phyloP scores from a whole-genome alignment of 192 early-diverging fungal genomes.

The Gryganskiella cystojenkinii region DNA sequence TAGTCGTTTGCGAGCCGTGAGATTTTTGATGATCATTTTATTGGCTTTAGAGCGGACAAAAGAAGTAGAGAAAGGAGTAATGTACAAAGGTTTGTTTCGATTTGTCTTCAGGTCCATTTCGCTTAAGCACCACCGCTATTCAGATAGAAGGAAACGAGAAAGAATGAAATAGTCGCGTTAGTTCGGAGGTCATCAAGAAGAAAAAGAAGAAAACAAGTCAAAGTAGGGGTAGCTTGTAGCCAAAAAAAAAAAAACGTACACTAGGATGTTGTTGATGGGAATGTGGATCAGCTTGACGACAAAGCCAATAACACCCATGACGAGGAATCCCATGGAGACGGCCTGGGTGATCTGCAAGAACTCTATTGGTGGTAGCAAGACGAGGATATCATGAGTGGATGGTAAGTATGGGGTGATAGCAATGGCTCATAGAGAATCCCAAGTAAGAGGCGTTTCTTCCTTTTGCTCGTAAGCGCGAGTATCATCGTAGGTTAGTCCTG shows the following conservation, averaged over 20 bases:
- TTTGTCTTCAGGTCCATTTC: neutral
- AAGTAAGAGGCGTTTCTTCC: neutral
- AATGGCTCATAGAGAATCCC: neutral
- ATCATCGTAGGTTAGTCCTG: neutral
- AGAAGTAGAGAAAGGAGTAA: constrained; percentile 2
- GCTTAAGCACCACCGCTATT: constrained; percentile 52
- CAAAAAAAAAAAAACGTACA: too few species aligned
- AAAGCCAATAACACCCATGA: constrained; percentile 98
- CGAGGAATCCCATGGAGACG: constrained; percentile 93
- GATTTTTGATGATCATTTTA: constrained; percentile 4
- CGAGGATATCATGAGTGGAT: neutral
- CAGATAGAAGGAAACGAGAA: neutral
- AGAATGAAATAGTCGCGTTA: neutral
- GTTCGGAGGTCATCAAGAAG: constrained; percentile 4
- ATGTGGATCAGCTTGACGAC: constrained; percentile 99
- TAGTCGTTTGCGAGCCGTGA: neutral
- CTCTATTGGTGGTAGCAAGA: constrained; percentile 66
- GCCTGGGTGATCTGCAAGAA: constrained; percentile 94
- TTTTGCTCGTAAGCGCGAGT: neutral
- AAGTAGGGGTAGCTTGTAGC: too few species aligned
- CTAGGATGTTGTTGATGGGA: constrained; percentile 99
- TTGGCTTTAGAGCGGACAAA: neutral
- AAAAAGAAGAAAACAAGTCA: constrained; percentile 2
- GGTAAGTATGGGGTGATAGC: neutral
- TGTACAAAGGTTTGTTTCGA: too few species aligned